Evolutionary conservation across 2,329 filamentous ascomycete genomes (phyloP).

Genomic region (Chaetomium sp.): DNA sequence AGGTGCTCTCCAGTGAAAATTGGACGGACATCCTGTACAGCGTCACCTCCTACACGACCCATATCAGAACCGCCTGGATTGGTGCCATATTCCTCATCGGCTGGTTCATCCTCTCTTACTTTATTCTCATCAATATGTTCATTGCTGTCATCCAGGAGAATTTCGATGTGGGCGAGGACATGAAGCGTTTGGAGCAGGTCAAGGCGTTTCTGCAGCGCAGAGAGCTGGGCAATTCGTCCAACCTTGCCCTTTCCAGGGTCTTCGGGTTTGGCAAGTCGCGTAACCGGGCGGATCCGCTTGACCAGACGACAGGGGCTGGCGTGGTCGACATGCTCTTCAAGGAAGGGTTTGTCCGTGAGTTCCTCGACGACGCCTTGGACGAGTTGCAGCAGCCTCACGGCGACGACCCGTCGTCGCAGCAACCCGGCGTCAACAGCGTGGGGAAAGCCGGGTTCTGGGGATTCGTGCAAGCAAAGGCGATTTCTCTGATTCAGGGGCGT

Average conservation of each 20-base stretch:
- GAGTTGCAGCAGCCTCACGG: slow-evolving; percentile 33
- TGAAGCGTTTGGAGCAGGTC: slow-evolving; percentile 94
- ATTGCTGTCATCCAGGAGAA: slow-evolving; percentile 99
- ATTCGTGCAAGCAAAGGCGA: slow-evolving; percentile 54
- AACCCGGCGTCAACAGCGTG: slow-evolving; percentile 32
- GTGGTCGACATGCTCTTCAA: slow-evolving; percentile 96
- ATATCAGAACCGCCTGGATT: slow-evolving; percentile 77
- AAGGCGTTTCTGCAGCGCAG: slow-evolving; percentile 90
- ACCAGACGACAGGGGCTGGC: slow-evolving; percentile 82
- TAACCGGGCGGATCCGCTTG: slow-evolving; percentile 70
- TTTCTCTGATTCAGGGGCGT: slow-evolving; percentile 49
- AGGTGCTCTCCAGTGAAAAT: slow-evolving; percentile 90
- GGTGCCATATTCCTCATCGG: slow-evolving; percentile 83
- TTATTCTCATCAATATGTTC: slow-evolving; percentile 99
- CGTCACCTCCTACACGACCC: slow-evolving; percentile 62
- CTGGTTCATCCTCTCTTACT: slow-evolving; percentile 93
- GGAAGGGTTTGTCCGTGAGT: slow-evolving; percentile 90
- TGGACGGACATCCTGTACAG: slow-evolving; percentile 88
- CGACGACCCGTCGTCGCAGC: slow-evolving; percentile 32
- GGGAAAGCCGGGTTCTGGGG: slow-evolving; percentile 54
- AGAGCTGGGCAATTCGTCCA: slow-evolving; percentile 69
- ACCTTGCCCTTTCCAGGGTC: slow-evolving; percentile 68
- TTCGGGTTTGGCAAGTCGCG: slow-evolving; percentile 56
- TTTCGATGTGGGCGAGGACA: slow-evolving; percentile 96
- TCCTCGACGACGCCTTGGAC: slow-evolving; percentile 68